A percentile compares a stretch with the other conserved stretches of the same genome.
Conservation (phyloP, 2,329 filamentous ascomycete genomes). For the Chalara sp. region DNA sequence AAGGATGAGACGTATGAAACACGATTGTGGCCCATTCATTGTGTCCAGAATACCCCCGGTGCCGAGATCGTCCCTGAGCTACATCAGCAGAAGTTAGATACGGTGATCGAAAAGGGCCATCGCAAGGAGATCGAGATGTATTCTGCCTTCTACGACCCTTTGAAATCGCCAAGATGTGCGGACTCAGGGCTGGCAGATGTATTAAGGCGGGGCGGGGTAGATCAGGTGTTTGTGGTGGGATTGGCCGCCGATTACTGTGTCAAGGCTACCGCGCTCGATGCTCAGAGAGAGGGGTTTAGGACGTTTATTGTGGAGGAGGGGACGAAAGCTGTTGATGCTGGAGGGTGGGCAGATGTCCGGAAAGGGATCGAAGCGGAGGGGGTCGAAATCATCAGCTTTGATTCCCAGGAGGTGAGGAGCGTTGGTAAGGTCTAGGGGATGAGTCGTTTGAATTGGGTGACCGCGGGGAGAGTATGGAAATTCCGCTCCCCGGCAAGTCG, state of each 20-base stretch:
- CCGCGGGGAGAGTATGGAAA: no score
- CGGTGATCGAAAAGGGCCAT: slow-evolving; percentile 71
- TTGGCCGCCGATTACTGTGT: slow-evolving; percentile 90
- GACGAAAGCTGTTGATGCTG: slow-evolving; percentile 64
- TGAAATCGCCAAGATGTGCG: slow-evolving; percentile 50
- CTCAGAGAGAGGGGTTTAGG: slow-evolving; percentile 65
- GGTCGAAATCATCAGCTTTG: slow-evolving; percentile 53
- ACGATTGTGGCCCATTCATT: slow-evolving; percentile 85
- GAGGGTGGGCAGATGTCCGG: slow-evolving; percentile 45
- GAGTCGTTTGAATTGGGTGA: no score
- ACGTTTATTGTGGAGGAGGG: slow-evolving; percentile 75
- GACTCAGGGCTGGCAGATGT: slow-evolving; percentile 56
- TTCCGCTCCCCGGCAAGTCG: no score
- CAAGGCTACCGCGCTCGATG: slow-evolving; percentile 72
- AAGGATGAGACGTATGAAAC: slow-evolving; percentile 55
- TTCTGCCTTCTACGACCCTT: slow-evolving; percentile 80
- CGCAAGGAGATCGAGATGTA: slow-evolving; percentile 82
- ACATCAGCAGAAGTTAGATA: slow-evolving; percentile 49
- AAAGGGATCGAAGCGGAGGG: slow-evolving; percentile 49
- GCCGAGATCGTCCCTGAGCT: slow-evolving; percentile 70
- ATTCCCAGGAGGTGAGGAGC: slow-evolving; percentile 44
- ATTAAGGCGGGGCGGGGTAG: slow-evolving; percentile 53
- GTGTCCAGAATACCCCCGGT: slow-evolving; percentile 68
- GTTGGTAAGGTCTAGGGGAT: no score
- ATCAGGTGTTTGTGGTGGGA: slow-evolving; percentile 79